Percentiles rank a stretch among this genome's conserved stretches.
phyloP scores from a whole-genome alignment of 306 rosid genomes.

The Fragaria vesca region DNA sequence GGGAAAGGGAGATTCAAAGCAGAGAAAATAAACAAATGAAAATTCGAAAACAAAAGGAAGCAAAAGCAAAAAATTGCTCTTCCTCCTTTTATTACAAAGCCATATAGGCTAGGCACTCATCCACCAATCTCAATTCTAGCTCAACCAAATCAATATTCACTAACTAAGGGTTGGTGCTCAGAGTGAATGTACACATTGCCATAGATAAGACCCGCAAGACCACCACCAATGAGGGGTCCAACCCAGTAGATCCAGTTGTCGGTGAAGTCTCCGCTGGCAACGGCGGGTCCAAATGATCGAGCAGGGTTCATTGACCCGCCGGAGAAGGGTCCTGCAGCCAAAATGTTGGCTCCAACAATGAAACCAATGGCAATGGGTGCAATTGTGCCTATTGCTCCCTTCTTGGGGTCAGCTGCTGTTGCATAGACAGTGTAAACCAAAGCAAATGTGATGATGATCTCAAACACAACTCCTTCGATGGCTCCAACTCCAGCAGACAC shows the following conservation, averaged over 20 bases:
- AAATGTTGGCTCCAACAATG: constrained; percentile 88
- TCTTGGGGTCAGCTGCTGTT: constrained; percentile 94
- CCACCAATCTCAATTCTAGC: background rate
- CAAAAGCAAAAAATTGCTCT: constrained; percentile 18
- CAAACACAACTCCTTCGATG: constrained; percentile 62
- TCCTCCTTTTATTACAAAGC: constrained; percentile 34
- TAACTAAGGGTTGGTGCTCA: constrained; percentile 58
- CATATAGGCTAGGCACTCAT: constrained; percentile 5
- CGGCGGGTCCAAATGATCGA: constrained; percentile 85
- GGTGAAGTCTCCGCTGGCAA: constrained; percentile 74
- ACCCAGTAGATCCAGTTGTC: constrained; percentile 88
- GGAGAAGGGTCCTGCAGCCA: constrained; percentile 89
- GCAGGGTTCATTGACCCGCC: constrained; percentile 98
- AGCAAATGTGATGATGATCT: constrained; percentile 74
- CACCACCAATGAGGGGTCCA: constrained; percentile 86
- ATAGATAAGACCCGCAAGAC: constrained; percentile 84
- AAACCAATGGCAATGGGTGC: constrained; percentile 93
- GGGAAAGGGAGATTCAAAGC: constrained; percentile 15
- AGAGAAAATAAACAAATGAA: constrained; percentile 5
- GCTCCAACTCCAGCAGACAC: constrained; percentile 67
- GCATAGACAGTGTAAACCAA: constrained; percentile 92
- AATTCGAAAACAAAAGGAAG: constrained; percentile 14
- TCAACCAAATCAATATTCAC: constrained; percentile 24
- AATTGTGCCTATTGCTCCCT: constrained; percentile 69
- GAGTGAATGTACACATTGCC: constrained; percentile 54